phyloP scores from a whole-genome alignment of 108 stramenopile genomes.

The Nannochloropsis gaditana region DNA sequence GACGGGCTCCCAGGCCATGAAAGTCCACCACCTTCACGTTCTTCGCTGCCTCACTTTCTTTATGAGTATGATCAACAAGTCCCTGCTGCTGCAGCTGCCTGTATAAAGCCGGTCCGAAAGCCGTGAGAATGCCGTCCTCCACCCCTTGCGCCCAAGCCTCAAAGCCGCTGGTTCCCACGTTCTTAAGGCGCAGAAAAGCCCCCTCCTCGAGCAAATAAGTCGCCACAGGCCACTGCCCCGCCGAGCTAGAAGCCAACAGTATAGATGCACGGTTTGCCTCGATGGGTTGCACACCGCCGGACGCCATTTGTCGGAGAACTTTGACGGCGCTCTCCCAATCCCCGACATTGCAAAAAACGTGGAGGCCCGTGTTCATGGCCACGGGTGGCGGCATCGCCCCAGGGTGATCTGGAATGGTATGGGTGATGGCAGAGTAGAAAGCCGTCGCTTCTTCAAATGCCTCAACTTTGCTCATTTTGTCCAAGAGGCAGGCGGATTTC shows the following conservation, averaged over 20 bases:
- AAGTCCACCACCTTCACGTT: neutral
- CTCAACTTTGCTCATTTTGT: neutral
- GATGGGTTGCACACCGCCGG: neutral
- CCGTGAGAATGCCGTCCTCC: neutral
- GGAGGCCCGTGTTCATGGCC: neutral
- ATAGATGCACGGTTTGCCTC: neutral
- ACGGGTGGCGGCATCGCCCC: neutral
- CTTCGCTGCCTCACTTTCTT: neutral
- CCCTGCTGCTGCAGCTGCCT: neutral
- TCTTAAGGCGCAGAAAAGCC: neutral
- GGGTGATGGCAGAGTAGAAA: neutral
- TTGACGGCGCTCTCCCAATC: neutral
- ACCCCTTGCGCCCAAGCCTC: conserved; percentile 5
- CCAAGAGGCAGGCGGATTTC: neutral
- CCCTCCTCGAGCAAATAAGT: neutral
- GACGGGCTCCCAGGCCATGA: neutral
- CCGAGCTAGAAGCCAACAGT: neutral
- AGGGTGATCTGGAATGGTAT: neutral
- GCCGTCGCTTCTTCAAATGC: neutral
- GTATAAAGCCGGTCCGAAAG: neutral
- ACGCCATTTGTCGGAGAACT: neutral
- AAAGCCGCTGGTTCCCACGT: neutral
- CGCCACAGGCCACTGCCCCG: neutral
- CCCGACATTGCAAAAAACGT: neutral
- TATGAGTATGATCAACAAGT: conserved; percentile 10